Base-by-base conservation (phyloP, 306 rosid genomes). In the Vachellia collinsii region DNA sequence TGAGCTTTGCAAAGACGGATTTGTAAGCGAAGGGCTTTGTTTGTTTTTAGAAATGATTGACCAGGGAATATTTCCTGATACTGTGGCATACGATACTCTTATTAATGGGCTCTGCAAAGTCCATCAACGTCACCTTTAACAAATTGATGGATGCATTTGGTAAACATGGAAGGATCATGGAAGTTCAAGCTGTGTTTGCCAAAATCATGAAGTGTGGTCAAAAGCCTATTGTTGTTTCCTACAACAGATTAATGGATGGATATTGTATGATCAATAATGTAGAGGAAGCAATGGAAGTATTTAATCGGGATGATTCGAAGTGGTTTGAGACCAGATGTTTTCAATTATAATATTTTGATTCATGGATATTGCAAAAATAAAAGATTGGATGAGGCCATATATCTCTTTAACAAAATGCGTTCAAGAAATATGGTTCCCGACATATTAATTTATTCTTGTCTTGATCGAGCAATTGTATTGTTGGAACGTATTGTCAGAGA, bases 1-100 rank as follows among this genome's bases (percentile, higher is more conserved):
- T 6, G 3, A 67, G 41, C 80, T 83, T 43, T 74, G 73, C 36
- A 83, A 74, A 50, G 77, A 43, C 46, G 62, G 67, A 36, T 34
- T 8, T 6, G 22, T 56, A 20, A 5, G 1, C 34, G 83, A 66
- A 11, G 83, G 83, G 0, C n/a, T 5, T 16, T 56, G 53, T 13
- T 23, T 78, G n/a, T 58, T 59, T 22, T 43, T 20, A 2, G 67
- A 72, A 36, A 83, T 83, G 83, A 58, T 9, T 1, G 10, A 7
- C 1, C 46, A 7, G 48, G 80, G 83, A 25, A 53, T 79, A 41
- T 13, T 4, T 5, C 83, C 77, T 0, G 4, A 74, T 38, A 62
- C 56, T 22, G 20, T 73, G 12, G 54, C 47, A 8, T 79, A 79
- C 14, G 56, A 0, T 7, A 4, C 58, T 17, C n/a, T 50, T 2